These are phyloP conservation scores for Persicaria tinctoria DNA, from an alignment of 148 eudicot species.

Conservation along the genomic window DNA sequence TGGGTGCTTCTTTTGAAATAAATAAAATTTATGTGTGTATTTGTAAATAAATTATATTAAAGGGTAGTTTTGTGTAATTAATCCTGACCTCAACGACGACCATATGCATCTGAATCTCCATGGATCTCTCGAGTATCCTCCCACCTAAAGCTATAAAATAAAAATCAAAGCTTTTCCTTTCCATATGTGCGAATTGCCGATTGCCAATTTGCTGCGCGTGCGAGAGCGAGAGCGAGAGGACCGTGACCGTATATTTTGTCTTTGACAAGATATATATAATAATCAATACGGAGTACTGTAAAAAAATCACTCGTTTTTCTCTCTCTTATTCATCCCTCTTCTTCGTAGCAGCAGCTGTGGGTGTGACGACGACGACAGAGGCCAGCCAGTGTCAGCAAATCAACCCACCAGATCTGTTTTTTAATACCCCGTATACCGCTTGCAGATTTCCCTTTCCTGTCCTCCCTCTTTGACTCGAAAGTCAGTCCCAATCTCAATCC, in stretches of 20 bases:
- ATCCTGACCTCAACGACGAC: no score
- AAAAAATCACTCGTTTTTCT: background rate
- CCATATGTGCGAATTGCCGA: no score
- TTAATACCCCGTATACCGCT: background rate
- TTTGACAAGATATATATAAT: background rate
- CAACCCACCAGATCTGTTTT: constrained; percentile 5
- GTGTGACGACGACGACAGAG: background rate
- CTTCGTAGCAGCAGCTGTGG: background rate
- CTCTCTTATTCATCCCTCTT: background rate
- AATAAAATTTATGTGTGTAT: no score
- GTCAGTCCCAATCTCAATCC: background rate
- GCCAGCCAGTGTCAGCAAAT: constrained; percentile 5
- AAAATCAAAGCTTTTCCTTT: no score
- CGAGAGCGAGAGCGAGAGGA: no score
- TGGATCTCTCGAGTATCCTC: no score
- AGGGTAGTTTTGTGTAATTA: no score
- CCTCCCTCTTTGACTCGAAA: background rate
- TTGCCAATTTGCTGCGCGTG: no score
- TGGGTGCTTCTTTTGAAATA: no score
- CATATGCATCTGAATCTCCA: no score
- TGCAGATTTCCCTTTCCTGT: background rate
- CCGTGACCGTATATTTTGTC: constrained; percentile 7
- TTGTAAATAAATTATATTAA: no score
- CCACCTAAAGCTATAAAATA: no score
- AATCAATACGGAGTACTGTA: background rate